Base-by-base conservation (phyloP, 306 rosid species). In the Begonia peltatifolia region DNA sequence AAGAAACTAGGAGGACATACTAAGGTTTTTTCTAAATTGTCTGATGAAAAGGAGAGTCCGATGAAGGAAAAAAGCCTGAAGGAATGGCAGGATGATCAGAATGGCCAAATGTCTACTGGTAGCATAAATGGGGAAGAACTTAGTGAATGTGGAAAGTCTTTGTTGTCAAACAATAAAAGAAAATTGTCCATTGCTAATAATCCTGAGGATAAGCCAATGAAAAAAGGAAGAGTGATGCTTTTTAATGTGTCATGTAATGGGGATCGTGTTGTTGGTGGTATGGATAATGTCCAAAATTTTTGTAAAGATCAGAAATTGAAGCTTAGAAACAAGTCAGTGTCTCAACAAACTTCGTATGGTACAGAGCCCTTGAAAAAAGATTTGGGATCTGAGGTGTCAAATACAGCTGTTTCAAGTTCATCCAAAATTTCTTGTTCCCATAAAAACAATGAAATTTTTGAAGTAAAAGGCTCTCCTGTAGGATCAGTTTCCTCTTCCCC, bases 401-500 rank as follows among this genome's bases (percentile, higher is more conserved):
- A 51, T 57, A 83, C 76, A 46, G 79, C 83, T 47, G 72, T 75
- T 59, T 87, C 96, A 61, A 83, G 81, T 76, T 83, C 87, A 63
- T 87, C 96, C 53, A 80, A 83, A 73, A 66, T 76, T 60, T 83
- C 94, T 44, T 71, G 80, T 30, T 76, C 80, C 62, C 69, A 53
- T 61, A 72, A 56, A 71, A 64, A 42, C 12, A 76, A 74, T 61
- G 65, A 80, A 57, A 47, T 70, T 68, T 79, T 68, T 58, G 82
- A 73, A 46, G 74, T 65, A 53, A 79, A 66, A 68, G 74, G 71
- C 55, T 87, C 87, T 17, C 81, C 96, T 4, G 83, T 76, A 41
- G 87, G 76, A 66, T 87, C 96, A 14, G 84, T 81, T 63, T 74
- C 94, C 41, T 84, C 96, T 2, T 81, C 87, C 35, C 96, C 87